Percentiles rank a stretch among this genome's conserved stretches.
Conservation (phyloP, 2,329 filamentous ascomycete species). For the Acephala macrosclerotiorum region DNA sequence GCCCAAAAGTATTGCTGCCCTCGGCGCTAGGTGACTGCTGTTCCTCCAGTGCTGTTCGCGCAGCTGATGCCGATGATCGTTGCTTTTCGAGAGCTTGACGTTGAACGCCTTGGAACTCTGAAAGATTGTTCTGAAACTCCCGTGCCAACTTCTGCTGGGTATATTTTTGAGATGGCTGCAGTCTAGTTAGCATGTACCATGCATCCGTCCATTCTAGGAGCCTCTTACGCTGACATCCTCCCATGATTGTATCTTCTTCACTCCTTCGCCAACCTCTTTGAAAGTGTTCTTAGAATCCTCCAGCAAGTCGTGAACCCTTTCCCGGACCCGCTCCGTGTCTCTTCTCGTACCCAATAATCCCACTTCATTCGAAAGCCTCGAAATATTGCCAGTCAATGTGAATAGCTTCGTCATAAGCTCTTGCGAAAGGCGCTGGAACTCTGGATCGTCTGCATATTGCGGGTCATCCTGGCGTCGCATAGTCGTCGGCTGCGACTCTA, state of each 20-base stretch:
- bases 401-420: conserved; percentile 89
- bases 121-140: conserved; percentile 87
- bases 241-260: conserved; percentile 92
- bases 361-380: conserved; percentile 84
- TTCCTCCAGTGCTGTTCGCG: conserved; percentile 79
- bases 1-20: conserved; percentile 49
- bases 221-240: conserved; percentile 77
- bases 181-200: conserved; percentile 15
- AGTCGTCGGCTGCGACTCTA: conserved; percentile 81
- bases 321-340: conserved; percentile 88
- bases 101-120: conserved; percentile 93
- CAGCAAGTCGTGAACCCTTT: conserved; percentile 86
- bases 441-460: conserved; percentile 88
- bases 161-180: conserved; percentile 91
- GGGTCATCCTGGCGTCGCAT: conserved; percentile 74
- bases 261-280: conserved; percentile 89
- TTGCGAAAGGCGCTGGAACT: conserved; percentile 84
- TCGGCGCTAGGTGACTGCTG: conserved; percentile 50
- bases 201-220: neutral
- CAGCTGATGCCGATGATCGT: conserved; percentile 82
- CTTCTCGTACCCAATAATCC: conserved; percentile 86
- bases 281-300: conserved; percentile 88
- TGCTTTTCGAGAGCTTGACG: conserved; percentile 91
- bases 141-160: conserved; percentile 94
- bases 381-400: conserved; percentile 86